Evolutionary conservation across 208 protist genomes (phyloP).

Genomic region (Willaertia magna): DNA sequence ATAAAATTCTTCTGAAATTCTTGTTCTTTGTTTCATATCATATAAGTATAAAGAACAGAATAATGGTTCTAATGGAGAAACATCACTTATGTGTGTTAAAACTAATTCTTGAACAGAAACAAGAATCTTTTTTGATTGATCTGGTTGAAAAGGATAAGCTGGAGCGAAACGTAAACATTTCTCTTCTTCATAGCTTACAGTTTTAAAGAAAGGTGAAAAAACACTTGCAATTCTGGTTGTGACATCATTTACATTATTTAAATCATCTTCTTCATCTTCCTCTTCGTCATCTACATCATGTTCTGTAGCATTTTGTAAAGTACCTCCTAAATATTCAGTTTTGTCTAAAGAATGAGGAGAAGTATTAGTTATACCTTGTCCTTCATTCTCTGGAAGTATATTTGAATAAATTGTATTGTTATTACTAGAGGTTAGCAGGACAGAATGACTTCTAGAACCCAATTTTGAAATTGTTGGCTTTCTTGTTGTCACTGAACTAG

Average conservation of each 20-base stretch:
- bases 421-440: no score
- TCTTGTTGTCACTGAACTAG: no score
- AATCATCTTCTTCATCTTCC: background rate
- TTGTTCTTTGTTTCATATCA: background rate
- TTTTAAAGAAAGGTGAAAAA: background rate
- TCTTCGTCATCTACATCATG: background rate
- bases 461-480: no score
- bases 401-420: no score
- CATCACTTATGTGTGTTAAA: background rate
- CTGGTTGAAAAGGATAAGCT: background rate
- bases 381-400: no score
- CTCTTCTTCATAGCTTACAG: background rate
- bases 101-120: background rate
- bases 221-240: background rate
- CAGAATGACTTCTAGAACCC: no score
- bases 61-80: background rate
- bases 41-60: background rate
- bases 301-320: no score
- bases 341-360: no score
- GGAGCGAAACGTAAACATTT: background rate
- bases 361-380: no score
- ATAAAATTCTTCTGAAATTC: background rate
- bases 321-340: no score
- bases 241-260: background rate
- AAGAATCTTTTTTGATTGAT: background rate